Percentiles rank a stretch among this genome's conserved stretches.
phyloP scores from a whole-genome alignment of 2,329 filamentous ascomycete genomes.

The Capronia americana region DNA sequence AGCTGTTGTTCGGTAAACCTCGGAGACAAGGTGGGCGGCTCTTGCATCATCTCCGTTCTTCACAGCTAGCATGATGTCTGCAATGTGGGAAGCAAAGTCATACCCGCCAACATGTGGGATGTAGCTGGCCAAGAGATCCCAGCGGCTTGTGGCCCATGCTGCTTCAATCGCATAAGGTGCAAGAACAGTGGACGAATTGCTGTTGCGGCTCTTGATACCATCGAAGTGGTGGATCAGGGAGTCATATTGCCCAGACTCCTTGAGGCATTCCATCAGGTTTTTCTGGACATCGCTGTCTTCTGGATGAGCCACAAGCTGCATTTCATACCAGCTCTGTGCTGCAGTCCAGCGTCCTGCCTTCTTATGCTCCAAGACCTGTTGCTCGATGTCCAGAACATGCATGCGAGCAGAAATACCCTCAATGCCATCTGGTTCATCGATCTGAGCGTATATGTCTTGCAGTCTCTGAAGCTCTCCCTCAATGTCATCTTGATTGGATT shows the following conservation, averaged over 20 bases:
- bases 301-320: slow-evolving; percentile 80
- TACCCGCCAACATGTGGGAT: slow-evolving; percentile 56
- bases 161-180: slow-evolving; percentile 88
- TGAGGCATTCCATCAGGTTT: slow-evolving; percentile 84
- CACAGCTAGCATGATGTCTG: slow-evolving; percentile 68
- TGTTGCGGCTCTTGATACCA: slow-evolving; percentile 61
- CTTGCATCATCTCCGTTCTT: slow-evolving; percentile 57
- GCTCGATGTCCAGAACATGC: slow-evolving; percentile 85
- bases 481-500: slow-evolving; percentile 55
- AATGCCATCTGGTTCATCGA: slow-evolving; percentile 95
- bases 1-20: slow-evolving; percentile 73
- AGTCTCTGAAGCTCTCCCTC: slow-evolving; percentile 74
- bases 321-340: slow-evolving; percentile 97
- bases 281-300: slow-evolving; percentile 78
- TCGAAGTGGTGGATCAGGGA: slow-evolving; percentile 86
- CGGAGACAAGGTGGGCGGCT: slow-evolving; percentile 65
- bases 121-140: slow-evolving; percentile 75
- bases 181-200: slow-evolving; percentile 60
- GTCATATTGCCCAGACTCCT: slow-evolving; percentile 94
- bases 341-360: slow-evolving; percentile 94
- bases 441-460: slow-evolving; percentile 94
- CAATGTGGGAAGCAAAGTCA: slow-evolving; percentile 85
- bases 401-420: slow-evolving; percentile 92
- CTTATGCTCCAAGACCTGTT: slow-evolving; percentile 89
- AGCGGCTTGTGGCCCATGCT: slow-evolving; percentile 86